Conservation (phyloP, 768 basidiomycete genomes). For the Kwoniella newhampshirensis region DNA sequence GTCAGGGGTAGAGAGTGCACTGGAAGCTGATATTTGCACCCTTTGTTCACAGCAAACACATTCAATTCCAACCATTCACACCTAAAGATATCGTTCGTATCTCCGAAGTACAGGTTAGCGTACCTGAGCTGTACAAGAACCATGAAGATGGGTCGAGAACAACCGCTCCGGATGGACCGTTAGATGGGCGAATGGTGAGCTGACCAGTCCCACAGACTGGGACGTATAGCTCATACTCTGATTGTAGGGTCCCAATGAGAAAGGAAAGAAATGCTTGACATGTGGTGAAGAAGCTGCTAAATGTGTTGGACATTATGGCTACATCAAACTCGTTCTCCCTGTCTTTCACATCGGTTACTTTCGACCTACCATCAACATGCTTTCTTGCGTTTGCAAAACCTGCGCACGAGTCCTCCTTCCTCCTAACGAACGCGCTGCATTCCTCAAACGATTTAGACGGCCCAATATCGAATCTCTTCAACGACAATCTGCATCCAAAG, state of each 20-base stretch:
- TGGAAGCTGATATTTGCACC: not conserved
- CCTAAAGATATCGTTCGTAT: conserved; percentile 93
- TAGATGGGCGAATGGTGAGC: conserved; percentile 84
- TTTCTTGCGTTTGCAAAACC: conserved; percentile 96
- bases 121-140: conserved; percentile 81
- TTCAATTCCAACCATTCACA: conserved; percentile 92
- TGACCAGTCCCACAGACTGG: not conserved
- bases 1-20: not conserved
- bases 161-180: conserved; percentile 86
- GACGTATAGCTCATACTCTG: not conserved
- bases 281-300: conserved; percentile 88
- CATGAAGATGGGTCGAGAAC: conserved; percentile 59
- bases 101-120: conserved; percentile 93
- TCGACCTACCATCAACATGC: conserved; percentile 86
- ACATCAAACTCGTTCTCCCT: conserved; percentile 93
- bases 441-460: conserved; percentile 84
- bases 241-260: conserved; percentile 85
- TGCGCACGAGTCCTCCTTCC: conserved; percentile 89
- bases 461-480: conserved; percentile 90
- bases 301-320: conserved; percentile 97
- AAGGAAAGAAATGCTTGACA: conserved; percentile 87
- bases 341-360: conserved; percentile 99
- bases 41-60: conserved; percentile 69
- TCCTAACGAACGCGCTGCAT: conserved; percentile 78
- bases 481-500: conserved; percentile 74